Evolutionary conservation across 2,329 filamentous ascomycete genomes (phyloP), one percentile per base, ranked within the genome.

Genomic region (Dothistroma pini): DNA sequence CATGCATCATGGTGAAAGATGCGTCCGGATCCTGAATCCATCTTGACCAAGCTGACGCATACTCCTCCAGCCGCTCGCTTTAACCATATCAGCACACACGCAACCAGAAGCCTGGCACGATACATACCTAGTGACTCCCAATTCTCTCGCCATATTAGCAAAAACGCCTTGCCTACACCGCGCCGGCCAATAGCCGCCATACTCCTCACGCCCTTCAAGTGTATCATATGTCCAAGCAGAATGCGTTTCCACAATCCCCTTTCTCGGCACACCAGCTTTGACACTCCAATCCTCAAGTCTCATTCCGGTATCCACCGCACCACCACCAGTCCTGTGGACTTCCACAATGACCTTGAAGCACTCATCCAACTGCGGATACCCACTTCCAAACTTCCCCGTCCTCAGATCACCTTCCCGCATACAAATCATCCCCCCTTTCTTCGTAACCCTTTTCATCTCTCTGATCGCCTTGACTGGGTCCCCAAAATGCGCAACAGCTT

Each of bases 401-500:
- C n/a, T 29, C 25, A 68, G 55, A 59, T 66, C 60, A 1, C 66
- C 66, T 32, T 68, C 66, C 4, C 66, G 54, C 61, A 68, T 60
- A 61, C 66, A 68, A 2, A 68, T 12, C 4, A 60, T 51, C 14
- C 57, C 62, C n/a, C 62, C 58, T 29, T 53, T 58, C 16, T 19
- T 56, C 31, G 62, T 57, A 0, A 63, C 57, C 16, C 62, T 38
- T 4, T 57, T 49, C 35, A 68, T 48, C 21, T 68, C 61, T 8
- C 25, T 31, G 2, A 68, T 59, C 1, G 58, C 66, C 7, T 4
- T 10, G 0, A 80, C 71, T 0, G 81, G 82, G 58, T 84, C 77
- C 14, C 71, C 68, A 9, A 86, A 73, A 71, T 87, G 84, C 63
- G 82, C 79, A 5, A 86, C 72, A 5, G 85, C 80, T 68, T 86